A percentile compares a stretch with the other conserved stretches of the same genome.
Conservation (phyloP, 2,329 filamentous ascomycete genomes). For the Zasmidium citrigriseum region DNA sequence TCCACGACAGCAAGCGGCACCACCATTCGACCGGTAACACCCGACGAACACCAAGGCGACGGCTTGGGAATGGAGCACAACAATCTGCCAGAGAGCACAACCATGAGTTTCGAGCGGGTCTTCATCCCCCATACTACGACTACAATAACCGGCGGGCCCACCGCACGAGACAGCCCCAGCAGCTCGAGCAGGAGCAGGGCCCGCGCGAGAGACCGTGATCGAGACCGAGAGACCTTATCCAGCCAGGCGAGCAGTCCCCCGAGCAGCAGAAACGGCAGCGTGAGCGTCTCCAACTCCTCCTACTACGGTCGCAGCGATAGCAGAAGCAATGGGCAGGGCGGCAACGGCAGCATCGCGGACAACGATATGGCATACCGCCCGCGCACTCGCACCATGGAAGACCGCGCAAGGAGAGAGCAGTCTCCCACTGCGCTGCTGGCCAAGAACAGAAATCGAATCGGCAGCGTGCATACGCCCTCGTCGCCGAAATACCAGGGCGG, state of each 20-base stretch:
- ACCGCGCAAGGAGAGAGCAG: constrained; percentile 41
- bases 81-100: constrained; percentile 26
- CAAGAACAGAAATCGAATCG: constrained; percentile 64
- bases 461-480: constrained; percentile 67
- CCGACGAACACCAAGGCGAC: constrained; percentile 47
- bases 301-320: constrained; percentile 25
- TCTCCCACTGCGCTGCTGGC: constrained; percentile 42
- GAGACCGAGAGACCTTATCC: constrained; percentile 1
- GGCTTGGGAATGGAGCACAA: constrained; percentile 17
- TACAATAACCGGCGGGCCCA: constrained; percentile 26
- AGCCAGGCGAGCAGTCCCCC: constrained; percentile 23
- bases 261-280: constrained; percentile 27
- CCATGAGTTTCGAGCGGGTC: constrained; percentile 31
- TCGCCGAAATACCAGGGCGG: constrained; percentile 52
- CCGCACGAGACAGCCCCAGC: constrained; percentile 18
- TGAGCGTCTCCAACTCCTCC: constrained; percentile 20
- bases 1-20: constrained; percentile 23
- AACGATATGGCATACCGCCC: constrained; percentile 36
- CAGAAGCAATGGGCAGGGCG: constrained; percentile 30
- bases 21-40: constrained; percentile 67
- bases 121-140: constrained; percentile 33
- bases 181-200: constrained; percentile 19
- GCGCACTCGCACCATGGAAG: constrained; percentile 54
- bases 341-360: constrained; percentile 22
- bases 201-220: constrained; percentile 11